Evolutionary conservation across 2,329 filamentous ascomycete species (phyloP), one percentile per base, ranked within the genome.

Genomic region (Pseudogymnoascus sp.): DNA sequence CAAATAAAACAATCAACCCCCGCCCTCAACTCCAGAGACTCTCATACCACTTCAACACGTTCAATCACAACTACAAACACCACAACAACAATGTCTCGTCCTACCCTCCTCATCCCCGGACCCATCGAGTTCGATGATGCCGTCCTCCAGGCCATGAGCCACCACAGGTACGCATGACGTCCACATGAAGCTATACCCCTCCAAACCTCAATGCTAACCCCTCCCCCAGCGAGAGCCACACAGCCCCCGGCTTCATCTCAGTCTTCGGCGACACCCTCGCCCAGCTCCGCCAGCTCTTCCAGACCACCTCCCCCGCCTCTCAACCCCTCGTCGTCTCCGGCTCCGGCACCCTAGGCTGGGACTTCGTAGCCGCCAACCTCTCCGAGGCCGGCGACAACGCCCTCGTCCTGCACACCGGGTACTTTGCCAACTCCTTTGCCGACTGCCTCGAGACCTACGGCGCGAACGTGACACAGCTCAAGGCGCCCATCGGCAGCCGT

Each of bases 101-200:
- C 53, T 33, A 59, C 33, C 1, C 53, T 59, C 21, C 86, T 99
- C 78, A 97, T 99, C 73, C 95, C 95, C 60, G 95, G 95, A 67
- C 95, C 95, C 73, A 96, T 97, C 76, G 93, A 97, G 80, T 97
- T 97, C 74, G 93, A 97, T 76, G 93, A 97, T 93, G 92, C 87
- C 59, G 93, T 97, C 65, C 86, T 97, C 61, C 85, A 93, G 76
- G 91, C 92, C 66, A 97, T 97, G 93, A 88, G 89, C 80, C 92
- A 96, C 78, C 96, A 89, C 80, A 93, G 90, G 89, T 91, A 80
- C 72, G 78, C 68, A 71, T 26, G 29, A 47, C 42, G 21, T 47
- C 11, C 42, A 6, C 31, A 10, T 31, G 4, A 10, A 26, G 11
- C 35, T 31, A 13, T 33, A 26, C n/a, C 3, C 29, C 61, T 13